Conservation (phyloP, 768 basidiomycete genomes). For the Sarcodon aspratus region DNA sequence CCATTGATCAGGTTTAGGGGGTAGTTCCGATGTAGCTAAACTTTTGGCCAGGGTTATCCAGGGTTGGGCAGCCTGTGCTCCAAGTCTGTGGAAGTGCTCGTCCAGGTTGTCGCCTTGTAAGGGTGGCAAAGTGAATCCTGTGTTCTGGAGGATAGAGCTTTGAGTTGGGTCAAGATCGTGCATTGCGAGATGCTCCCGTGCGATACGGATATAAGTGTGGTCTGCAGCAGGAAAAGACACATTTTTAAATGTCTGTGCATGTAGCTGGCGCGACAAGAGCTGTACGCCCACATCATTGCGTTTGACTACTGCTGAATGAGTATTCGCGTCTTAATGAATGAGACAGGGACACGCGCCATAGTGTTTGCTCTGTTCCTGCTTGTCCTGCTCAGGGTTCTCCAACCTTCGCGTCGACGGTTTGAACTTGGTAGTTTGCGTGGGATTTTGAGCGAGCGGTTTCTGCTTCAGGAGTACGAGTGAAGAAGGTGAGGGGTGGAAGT, state of each 20-base stretch:
- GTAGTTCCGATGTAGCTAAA: slow-evolving; percentile 42
- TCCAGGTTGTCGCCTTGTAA: slow-evolving; percentile 74
- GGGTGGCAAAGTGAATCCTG: slow-evolving; percentile 69
- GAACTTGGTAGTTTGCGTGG: too few species aligned
- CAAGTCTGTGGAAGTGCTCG: slow-evolving; percentile 84
- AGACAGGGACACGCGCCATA: too few species aligned
- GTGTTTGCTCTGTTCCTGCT: too few species aligned
- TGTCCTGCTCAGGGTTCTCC: too few species aligned
- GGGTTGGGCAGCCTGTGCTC: slow-evolving; percentile 55
- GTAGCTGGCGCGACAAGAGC: slow-evolving; percentile 72
- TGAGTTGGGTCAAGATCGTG: slow-evolving; percentile 75
- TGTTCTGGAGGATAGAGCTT: slow-evolving; percentile 73
- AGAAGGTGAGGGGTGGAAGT: too few species aligned
- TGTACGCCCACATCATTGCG: slow-evolving; percentile 92
- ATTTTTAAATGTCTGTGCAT: slow-evolving; percentile 73
- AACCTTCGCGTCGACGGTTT: too few species aligned
- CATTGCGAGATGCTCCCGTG: slow-evolving; percentile 66
- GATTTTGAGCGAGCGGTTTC: too few species aligned
- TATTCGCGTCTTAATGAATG: too few species aligned
- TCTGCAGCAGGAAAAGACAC: slow-evolving; percentile 53
- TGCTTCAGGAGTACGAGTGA: too few species aligned
- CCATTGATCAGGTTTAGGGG: slow-evolving; percentile 48
- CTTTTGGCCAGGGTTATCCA: slow-evolving; percentile 61
- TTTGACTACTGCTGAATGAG: slow-evolving; percentile 28
- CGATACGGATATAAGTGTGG: slow-evolving; percentile 54